A percentile compares a stretch with the other conserved stretches of the same genome.
Conservation (phyloP, 805 yeast species). For the Yarrowia deformans region DNA sequence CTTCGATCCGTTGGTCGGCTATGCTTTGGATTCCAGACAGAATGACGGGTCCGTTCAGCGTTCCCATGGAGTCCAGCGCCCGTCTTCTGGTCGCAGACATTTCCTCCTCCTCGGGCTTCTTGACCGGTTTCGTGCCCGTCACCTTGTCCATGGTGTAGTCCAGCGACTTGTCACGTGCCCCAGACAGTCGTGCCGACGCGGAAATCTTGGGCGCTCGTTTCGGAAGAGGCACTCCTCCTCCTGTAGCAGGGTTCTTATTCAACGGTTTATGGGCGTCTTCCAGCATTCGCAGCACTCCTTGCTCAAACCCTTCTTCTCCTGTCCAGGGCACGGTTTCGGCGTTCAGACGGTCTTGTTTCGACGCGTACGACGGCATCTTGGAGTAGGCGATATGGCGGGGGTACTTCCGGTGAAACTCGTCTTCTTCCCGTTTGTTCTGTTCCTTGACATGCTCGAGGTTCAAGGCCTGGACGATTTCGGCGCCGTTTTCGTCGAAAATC, state of each 20-base stretch:
- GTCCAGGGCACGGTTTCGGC: conserved; percentile 66
- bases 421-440: conserved; percentile 46
- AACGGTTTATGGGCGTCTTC: conserved; percentile 59
- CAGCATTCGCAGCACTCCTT: conserved; percentile 62
- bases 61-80: conserved; percentile 60
- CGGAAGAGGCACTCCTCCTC: not conserved
- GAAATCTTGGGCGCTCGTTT: not conserved
- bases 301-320: conserved; percentile 60
- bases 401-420: conserved; percentile 52
- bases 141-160: conserved; percentile 65
- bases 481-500: conserved; percentile 29
- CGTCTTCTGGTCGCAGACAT: conserved; percentile 63
- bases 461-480: not conserved
- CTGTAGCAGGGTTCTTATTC: too few relatives aligned
- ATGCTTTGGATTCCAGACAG: conserved; percentile 61
- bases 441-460: conserved; percentile 1
- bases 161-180: conserved; percentile 69
- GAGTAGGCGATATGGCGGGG: conserved; percentile 55
- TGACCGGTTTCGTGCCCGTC: conserved; percentile 45
- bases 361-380: conserved; percentile 56
- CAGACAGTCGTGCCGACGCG: conserved; percentile 43
- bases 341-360: conserved; percentile 55
- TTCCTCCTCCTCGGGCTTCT: conserved; percentile 53
- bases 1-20: conserved; percentile 79
- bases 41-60: conserved; percentile 50